Evolutionary conservation across 305 asterid species (phyloP).

Genomic region (Solanum hybrid): DNA sequence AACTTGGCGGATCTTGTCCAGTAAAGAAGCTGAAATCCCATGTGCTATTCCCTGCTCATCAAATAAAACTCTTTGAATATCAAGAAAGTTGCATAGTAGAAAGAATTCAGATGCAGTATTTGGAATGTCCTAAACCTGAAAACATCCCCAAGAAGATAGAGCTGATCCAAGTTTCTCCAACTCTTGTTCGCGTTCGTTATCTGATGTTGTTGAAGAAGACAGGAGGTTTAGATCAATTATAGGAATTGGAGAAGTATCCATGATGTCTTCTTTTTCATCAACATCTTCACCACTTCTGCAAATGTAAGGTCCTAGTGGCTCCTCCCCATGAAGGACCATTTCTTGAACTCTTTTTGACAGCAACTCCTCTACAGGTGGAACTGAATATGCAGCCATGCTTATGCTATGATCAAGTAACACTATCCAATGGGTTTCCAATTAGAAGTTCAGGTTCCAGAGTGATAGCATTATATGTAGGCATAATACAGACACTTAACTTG

Average conservation of each 20-base stretch:
- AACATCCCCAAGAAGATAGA: conserved; percentile 52
- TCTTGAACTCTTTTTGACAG: conserved; percentile 50
- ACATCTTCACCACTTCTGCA: conserved; percentile 18
- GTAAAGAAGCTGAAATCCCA: conserved; percentile 33
- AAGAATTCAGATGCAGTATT: background rate
- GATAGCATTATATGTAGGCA: background rate
- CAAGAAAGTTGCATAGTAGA: background rate
- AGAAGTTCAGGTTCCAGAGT: background rate
- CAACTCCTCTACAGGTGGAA: conserved; percentile 23
- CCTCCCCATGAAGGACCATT: conserved; percentile 41
- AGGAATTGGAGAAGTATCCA: conserved; percentile 19
- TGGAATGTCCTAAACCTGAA: conserved; percentile 29
- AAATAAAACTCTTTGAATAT: background rate
- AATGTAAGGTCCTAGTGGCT: conserved; percentile 33
- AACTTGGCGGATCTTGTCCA: conserved; percentile 21
- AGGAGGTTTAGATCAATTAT: conserved; percentile 27
- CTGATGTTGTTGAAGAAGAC: background rate
- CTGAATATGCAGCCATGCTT: conserved; percentile 15
- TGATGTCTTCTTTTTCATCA: conserved; percentile 4
- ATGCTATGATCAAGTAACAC: background rate
- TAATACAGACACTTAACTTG: background rate
- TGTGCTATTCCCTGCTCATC: conserved; percentile 33
- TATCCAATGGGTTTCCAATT: background rate
- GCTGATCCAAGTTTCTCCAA: conserved; percentile 26
- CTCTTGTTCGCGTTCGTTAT: conserved; percentile 14